Base-by-base conservation (phyloP, 495 filamentous ascomycete genomes). In the Neurospora hispaniola region DNA sequence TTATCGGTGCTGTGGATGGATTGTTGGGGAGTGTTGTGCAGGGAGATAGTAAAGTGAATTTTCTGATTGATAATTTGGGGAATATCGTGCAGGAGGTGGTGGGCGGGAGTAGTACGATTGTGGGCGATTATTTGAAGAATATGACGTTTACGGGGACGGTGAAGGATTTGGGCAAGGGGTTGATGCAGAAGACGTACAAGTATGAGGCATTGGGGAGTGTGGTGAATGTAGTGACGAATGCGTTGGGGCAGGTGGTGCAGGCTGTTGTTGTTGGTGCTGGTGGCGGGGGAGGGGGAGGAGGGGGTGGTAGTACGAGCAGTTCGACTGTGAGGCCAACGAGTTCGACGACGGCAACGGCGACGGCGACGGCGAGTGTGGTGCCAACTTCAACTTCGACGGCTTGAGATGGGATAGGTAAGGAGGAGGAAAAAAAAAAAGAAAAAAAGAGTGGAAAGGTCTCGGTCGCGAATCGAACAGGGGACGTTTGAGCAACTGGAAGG, bases 41-140 rank as follows among this genome's bases (percentile, higher is more conserved):
- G 73, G 85, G 85, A 44, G 84, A 83, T 41, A 84, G 76, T 8
- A 85, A 79, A 35, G 79, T 89, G 8, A 84, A 82, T 69, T 89
- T 88, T 78, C 54, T 89, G 46, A 82, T 89, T 75, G 87, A 88
- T 76, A 89, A 89, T 71, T 79, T 89, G 18, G 87, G 87, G 35
- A 88, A 89, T 70, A 89, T 89, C 73, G 84, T 89, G 5, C 86
- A 87, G 73, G 80, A 86, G 70, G 85, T 88, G 1, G 81, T 79
- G 8, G 83, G 83, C 9, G 82, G 78, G 0, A 81, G 81, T 0
- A 84, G 80, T 62, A 78, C 79, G 9, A 89, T 89, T 66, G 86
- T 89, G 2, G 87, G 87, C 62, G 85, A 86, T 71, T 89, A 84
- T 72, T 74, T 82, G 71, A 79, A 79, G 70, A 89, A 89, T 76